Evolutionary conservation across 2,329 filamentous ascomycete genomes (phyloP), one percentile per base, ranked within the genome.

Genomic region (Alternaria gansuensis): DNA sequence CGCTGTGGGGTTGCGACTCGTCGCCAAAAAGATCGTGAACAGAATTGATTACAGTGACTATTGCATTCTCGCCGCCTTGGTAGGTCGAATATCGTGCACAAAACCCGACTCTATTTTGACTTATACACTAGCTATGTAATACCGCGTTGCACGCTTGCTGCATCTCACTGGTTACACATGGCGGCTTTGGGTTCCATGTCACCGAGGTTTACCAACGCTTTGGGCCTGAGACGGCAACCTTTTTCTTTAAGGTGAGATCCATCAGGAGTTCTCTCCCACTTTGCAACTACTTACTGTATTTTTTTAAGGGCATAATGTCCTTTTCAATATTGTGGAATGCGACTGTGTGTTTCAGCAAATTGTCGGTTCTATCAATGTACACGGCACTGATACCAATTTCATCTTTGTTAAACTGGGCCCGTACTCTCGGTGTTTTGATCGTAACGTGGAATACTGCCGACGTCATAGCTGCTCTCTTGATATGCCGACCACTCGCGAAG

Each of bases 291-390:
- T 50, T 9, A 34, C 7, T 6, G 2, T 2, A 5, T 23, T 31
- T 4, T 0, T 21, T 0, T 5, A 21, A 68, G 64, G 60, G 60
- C 0, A 64, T 68, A 51, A 65, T 69, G 62, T 36, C 62, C 0
- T 69, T 69, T 41, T 44, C 65, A 0, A 48, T 69, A 10, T 50
- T 69, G 4, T 71, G 66, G 67, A 68, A 69, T 17, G 62, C 55
- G 2, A 66, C 62, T 2, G 58, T 69, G 26, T 63, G 59, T 39
- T 70, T 65, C 37, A 62, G 61, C 41, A 68, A 66, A 57, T 17
- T 68, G 0, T 71, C 66, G 1, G 54, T 70, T 11, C 54, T 70
- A 2, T 51, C 63, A 2, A 70, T 69, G 66, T 70, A 70, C 49
- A 52, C 49, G 2, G 29, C 60, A 9, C 44, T 68, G 17, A 65